Conservation (phyloP, 192 early-diverging fungal genomes). For the Dispira simplex region DNA sequence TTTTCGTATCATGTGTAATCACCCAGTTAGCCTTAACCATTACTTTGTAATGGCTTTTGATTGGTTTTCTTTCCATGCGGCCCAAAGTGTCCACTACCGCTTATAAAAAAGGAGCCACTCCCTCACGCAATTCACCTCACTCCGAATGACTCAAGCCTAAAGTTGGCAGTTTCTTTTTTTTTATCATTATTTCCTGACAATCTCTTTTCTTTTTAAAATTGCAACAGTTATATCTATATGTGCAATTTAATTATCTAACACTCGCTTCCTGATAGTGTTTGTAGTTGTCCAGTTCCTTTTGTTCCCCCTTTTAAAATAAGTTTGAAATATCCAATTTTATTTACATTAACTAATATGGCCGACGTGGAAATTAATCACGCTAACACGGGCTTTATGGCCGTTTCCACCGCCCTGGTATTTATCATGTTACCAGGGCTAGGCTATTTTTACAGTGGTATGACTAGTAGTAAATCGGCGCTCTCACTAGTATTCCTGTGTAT, state of each 20-base stretch:
- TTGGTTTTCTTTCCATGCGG: too few species aligned
- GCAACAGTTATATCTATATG: neutral
- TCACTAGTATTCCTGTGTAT: constrained; percentile 75
- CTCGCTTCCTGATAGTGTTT: neutral
- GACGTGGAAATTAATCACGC: neutral
- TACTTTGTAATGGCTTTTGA: too few species aligned
- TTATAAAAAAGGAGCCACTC: too few species aligned
- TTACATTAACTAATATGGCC: neutral
- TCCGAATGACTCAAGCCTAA: too few species aligned
- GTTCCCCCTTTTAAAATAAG: neutral
- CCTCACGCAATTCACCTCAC: too few species aligned
- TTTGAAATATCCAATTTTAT: neutral
- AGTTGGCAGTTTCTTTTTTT: too few species aligned
- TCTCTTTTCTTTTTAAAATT: neutral
- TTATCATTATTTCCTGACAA: neutral
- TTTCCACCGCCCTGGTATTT: constrained; percentile 66
- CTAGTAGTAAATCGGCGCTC: constrained; percentile 81
- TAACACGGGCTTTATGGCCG: constrained; percentile 55
- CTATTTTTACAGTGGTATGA: constrained; percentile 93
- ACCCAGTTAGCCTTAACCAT: too few species aligned
- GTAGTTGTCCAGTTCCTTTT: too few species aligned
- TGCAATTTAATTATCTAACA: neutral
- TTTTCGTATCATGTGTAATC: too few species aligned
- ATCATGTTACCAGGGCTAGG: constrained; percentile 94
- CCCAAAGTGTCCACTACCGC: too few species aligned